These are phyloP conservation scores for Neoboletus magnificus DNA, from an alignment of 768 basidiomycete species.

Conservation along the genomic window DNA sequence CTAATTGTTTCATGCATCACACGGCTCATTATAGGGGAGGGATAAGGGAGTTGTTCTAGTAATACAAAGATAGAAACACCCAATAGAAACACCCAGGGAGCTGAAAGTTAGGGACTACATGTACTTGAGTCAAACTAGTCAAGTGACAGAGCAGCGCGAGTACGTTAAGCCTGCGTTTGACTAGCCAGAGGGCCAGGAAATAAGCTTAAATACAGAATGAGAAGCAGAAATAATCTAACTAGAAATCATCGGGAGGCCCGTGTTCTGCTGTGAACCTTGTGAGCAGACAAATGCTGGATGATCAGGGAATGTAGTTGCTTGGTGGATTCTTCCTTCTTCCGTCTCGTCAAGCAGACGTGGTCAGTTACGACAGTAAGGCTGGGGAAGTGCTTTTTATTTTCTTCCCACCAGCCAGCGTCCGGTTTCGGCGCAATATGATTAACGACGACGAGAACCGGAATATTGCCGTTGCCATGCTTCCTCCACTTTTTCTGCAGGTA, in stretches of 20 bases:
- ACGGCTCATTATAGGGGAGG: not conserved
- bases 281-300: slow-evolving; percentile 12
- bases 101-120: not conserved
- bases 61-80: no score
- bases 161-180: not conserved
- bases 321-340: slow-evolving; percentile 18
- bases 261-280: not conserved
- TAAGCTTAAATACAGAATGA: no score
- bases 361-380: slow-evolving; percentile 10
- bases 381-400: slow-evolving; percentile 20
- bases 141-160: no score
- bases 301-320: slow-evolving; percentile 15
- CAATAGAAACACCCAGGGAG: no score
- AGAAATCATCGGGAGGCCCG: not conserved
- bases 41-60: not conserved
- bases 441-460: slow-evolving; percentile 21
- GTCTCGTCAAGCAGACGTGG: slow-evolving; percentile 20
- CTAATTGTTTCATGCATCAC: not conserved
- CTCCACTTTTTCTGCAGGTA: slow-evolving; percentile 17
- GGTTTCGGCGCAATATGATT: slow-evolving; percentile 21
- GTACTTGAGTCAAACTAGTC: not conserved
- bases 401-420: slow-evolving; percentile 21
- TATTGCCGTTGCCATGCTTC: slow-evolving; percentile 12
- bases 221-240: not conserved
- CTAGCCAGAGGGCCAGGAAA: not conserved